phyloP scores from a whole-genome alignment of 176 grass and related monocot species.

The Areca catechu region DNA sequence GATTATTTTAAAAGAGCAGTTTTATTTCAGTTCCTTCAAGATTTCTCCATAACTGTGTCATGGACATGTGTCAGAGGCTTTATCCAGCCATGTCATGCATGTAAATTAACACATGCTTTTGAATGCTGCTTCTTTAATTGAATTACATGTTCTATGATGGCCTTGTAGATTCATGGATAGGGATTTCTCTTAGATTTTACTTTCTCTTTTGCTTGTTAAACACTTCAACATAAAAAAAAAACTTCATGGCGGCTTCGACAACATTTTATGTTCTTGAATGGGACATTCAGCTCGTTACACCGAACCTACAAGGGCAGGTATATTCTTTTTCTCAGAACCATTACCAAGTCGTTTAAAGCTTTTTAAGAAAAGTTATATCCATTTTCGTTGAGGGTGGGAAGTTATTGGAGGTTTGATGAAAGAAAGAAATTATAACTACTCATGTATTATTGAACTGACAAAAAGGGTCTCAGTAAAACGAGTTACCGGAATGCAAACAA shows the following conservation, averaged over 20 bases:
- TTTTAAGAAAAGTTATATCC: slow-evolving; percentile 6
- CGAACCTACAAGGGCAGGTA: not conserved
- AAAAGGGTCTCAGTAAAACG: slow-evolving; percentile 16
- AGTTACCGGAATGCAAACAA: slow-evolving; percentile 20
- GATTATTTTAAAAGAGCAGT: no score
- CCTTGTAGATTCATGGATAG: no score
- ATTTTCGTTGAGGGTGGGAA: slow-evolving; percentile 19
- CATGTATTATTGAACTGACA: slow-evolving; percentile 11
- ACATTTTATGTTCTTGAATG: not conserved
- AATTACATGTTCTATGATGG: no score
- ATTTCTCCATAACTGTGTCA: no score
- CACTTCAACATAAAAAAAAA: not conserved
- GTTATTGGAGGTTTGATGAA: slow-evolving; percentile 58
- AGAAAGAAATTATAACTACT: slow-evolving; percentile 75
- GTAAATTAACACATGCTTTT: no score
- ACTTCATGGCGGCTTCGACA: not conserved
- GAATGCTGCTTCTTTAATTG: no score
- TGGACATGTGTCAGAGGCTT: no score
- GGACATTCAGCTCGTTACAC: not conserved
- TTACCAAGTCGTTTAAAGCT: slow-evolving; percentile 15
- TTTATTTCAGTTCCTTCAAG: no score
- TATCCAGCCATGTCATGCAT: no score
- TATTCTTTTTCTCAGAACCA: not conserved
- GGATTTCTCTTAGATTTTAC: not conserved
- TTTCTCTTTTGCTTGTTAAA: not conserved